These are phyloP conservation scores for Termitomyces sp. DNA, from an alignment of 768 basidiomycete genomes.

Conservation along the genomic window DNA sequence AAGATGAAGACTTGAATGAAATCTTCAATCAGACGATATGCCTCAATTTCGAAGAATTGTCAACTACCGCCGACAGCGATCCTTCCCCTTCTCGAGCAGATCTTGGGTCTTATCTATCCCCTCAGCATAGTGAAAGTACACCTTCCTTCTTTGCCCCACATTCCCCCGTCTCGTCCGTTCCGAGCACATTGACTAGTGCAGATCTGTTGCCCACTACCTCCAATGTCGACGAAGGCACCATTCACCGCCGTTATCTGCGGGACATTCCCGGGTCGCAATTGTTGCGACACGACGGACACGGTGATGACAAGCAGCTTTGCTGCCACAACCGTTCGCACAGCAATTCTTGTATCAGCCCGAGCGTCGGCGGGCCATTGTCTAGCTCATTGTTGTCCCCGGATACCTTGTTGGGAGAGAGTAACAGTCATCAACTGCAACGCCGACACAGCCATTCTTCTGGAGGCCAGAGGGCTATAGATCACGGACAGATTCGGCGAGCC, in stretches of 20 bases:
- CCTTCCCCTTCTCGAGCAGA: not conserved
- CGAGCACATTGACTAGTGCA: not conserved
- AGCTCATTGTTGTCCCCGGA: slow-evolving; percentile 1
- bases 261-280: not conserved
- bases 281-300: not conserved
- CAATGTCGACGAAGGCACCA: not conserved
- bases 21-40: not conserved
- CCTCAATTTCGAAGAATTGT: not conserved
- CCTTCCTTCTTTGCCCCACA: not conserved
- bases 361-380: not conserved
- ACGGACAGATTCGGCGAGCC: slow-evolving; percentile 1
- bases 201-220: not conserved
- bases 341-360: not conserved
- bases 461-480: not conserved
- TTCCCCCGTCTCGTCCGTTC: not conserved
- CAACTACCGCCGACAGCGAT: not conserved
- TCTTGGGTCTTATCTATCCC: not conserved
- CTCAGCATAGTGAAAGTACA: not conserved
- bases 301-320: not conserved
- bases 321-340: slow-evolving; percentile 8
- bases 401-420: not conserved
- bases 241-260: not conserved
- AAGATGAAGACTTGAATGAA: not conserved
- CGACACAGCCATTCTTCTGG: slow-evolving; percentile 10
- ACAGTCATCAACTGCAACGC: slow-evolving; percentile 1